Percentiles rank a stretch among this genome's conserved stretches.
Evolutionary conservation across 176 grass and related monocot species (phyloP).

Genomic region (Oryza brachyantha): DNA sequence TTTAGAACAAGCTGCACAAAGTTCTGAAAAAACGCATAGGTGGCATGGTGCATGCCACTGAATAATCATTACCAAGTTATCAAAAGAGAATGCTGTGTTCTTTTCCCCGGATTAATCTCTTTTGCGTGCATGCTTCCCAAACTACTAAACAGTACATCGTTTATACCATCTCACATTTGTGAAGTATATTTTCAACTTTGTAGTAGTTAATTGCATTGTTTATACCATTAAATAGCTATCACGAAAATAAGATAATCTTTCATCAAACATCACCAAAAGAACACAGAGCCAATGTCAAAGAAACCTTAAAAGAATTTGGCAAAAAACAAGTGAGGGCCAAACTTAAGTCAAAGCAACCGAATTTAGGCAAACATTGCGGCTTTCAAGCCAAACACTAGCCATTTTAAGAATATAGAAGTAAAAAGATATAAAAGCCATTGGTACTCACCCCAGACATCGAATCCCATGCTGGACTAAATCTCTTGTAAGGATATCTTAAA

Average conservation of each 20-base stretch:
- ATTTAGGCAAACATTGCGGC: not conserved
- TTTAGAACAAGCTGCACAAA: not conserved
- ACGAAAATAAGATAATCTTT: no score
- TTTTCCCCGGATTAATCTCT: no score
- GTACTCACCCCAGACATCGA: conserved; percentile 83
- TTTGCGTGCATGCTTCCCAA: no score
- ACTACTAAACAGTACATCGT: no score
- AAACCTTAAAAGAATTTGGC: not conserved
- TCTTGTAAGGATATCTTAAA: conserved; percentile 89
- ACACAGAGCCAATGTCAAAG: not conserved
- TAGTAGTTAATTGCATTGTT: no score
- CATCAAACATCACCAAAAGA: no score
- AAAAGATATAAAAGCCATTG: not conserved
- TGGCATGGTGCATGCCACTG: not conserved
- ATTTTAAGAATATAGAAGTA: not conserved
- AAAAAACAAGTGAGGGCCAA: not conserved
- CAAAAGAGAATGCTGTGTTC: not conserved
- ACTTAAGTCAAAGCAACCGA: not conserved
- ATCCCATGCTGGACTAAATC: conserved; percentile 98
- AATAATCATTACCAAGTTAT: not conserved
- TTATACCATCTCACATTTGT: no score
- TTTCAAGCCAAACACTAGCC: not conserved
- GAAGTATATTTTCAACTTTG: no score
- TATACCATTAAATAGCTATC: no score
- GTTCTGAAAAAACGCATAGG: not conserved